Evolutionary conservation across 352 stramenopile species (phyloP).

Genomic region (Poterioochromonas sp.): DNA sequence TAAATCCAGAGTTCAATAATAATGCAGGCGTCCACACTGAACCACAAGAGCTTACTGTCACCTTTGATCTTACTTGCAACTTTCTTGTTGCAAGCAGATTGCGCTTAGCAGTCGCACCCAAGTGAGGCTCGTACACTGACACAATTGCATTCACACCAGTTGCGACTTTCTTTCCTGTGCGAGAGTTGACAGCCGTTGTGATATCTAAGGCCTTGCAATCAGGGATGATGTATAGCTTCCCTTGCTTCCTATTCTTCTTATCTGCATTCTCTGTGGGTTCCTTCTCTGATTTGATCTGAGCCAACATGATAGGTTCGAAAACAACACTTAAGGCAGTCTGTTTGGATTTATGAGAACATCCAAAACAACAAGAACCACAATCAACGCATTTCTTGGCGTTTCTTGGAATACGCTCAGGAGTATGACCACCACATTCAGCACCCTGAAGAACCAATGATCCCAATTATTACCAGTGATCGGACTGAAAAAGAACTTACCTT

Average conservation of each 20-base stretch:
- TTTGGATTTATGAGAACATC: constrained; percentile 42
- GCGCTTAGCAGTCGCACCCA: constrained; percentile 24
- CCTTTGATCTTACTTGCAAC: background rate
- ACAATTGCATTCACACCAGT: background rate
- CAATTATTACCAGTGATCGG: background rate
- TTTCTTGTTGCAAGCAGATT: background rate
- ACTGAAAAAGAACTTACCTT: background rate
- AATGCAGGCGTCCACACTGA: constrained; percentile 43
- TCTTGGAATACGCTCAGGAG: background rate
- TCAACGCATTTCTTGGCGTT: constrained; percentile 39
- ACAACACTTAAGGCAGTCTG: constrained; percentile 35
- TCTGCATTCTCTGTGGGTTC: constrained; percentile 12
- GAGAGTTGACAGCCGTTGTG: background rate
- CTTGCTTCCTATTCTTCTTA: constrained; percentile 38
- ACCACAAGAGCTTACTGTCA: constrained; percentile 40
- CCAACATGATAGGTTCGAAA: constrained; percentile 26
- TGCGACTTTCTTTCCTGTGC: constrained; percentile 1
- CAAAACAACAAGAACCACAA: constrained; percentile 43
- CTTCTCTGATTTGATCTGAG: background rate
- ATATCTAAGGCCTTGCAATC: constrained; percentile 34
- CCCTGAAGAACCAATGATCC: constrained; percentile 7
- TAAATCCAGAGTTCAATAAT: constrained; percentile 42
- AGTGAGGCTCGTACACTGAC: too few species aligned
- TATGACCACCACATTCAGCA: background rate
- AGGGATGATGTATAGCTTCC: constrained; percentile 40